Evolutionary conservation across 129 eudicot genomes (phyloP).

Genomic region (Escallonia herrerae): DNA sequence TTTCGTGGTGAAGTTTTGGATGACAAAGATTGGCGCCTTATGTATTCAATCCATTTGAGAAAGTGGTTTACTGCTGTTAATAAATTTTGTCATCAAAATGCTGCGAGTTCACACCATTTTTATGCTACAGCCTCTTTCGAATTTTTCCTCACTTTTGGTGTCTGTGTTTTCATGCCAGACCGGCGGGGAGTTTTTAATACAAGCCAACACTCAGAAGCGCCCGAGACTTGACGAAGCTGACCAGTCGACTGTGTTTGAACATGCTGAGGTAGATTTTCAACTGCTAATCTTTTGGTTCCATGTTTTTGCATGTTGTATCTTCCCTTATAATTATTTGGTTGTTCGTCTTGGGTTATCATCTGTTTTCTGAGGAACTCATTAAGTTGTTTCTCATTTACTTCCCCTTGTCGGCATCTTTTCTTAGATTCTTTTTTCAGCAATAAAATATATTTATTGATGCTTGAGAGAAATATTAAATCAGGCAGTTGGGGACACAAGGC

Average conservation of each 20-base stretch:
- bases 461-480: conserved; percentile 16
- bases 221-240: conserved; percentile 55
- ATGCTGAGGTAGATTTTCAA: conserved; percentile 48
- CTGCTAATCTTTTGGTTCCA: not conserved
- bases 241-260: conserved; percentile 31
- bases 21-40: no score
- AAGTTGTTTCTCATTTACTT: conserved; percentile 2
- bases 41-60: no score
- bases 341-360: not conserved
- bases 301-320: not conserved
- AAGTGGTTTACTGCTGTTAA: no score
- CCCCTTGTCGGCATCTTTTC: not conserved
- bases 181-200: conserved; percentile 81
- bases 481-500: conserved; percentile 49
- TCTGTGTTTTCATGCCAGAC: conserved; percentile 37
- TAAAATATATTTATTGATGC: conserved; percentile 9
- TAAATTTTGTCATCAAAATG: no score
- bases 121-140: no score
- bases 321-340: not conserved
- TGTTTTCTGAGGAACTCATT: conserved; percentile 1
- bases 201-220: conserved; percentile 91
- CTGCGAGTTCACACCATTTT: no score
- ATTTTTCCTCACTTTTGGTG: not conserved
- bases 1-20: no score
- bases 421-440: conserved; percentile 10